Evolutionary conservation across 192 early-diverging fungal genomes (phyloP), one percentile per base, ranked within the genome.

Genomic region (Podila horticola): DNA sequence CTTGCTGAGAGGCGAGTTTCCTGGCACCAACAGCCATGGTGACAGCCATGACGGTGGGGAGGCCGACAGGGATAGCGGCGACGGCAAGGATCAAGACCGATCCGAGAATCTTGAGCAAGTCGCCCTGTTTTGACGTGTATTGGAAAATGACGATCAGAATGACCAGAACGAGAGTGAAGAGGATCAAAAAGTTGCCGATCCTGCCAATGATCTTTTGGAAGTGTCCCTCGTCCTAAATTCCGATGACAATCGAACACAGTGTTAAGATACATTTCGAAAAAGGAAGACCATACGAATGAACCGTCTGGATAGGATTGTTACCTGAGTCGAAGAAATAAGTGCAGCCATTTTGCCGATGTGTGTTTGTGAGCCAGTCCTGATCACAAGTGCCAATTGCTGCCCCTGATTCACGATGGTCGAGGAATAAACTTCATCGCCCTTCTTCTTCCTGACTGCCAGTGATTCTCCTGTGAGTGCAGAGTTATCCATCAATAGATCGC

Each of bases 11-110:
- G n/a, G 96, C 95, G 29, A 97, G 86, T 83, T 94, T 89, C 66
- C 89, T 86, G 50, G 95, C 95, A 60, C 96, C 96, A 34, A 97
- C 91, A 7, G 96, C 96, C 95, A 97, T 97, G 57, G 96, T 97
- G 28, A 97, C 95, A 19, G 94, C 91, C 90, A 97, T 91, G 57
- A 97, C 94, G 1, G 96, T 95, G 20, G 95, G 96, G 28, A 97
- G 91, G 83, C 96, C 96, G 13, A 97, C 92, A 28, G 96, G 96
- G 66, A 97, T 96, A 64, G 95, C 94, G 41, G 95, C 95, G 9
- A 97, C 92, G 4, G 94, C 95, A 62, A 97, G 84, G 66, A 97
- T 90, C 48, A 97, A 83, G 64, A 94, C 93, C 13, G 91, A 75
- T 58, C 86, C 82, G 60, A 96, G 82, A 36, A 90, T 89, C 34